phyloP scores from a whole-genome alignment of 768 basidiomycete species.

The Exidia glandulosa region DNA sequence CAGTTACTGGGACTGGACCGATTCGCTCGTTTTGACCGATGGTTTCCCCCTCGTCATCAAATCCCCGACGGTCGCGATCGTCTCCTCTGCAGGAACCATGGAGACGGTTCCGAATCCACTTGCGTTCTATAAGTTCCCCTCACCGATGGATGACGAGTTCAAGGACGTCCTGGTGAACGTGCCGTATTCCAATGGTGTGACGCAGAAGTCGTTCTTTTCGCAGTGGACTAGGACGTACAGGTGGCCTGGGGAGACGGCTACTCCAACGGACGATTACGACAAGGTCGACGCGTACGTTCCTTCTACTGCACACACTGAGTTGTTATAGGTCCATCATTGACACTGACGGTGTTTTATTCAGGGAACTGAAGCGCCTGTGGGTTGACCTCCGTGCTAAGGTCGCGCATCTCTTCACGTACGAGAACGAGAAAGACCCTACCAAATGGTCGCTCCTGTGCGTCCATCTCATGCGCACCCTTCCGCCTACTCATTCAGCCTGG shows the following conservation, averaged over 20 bases:
- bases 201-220: not conserved
- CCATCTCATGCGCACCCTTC: constrained; percentile 9
- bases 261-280: constrained; percentile 16
- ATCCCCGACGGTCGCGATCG: not conserved
- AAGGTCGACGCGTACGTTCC: constrained; percentile 11
- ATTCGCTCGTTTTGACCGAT: not conserved
- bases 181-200: not conserved
- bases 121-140: constrained; percentile 12
- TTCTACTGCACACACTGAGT: constrained; percentile 3
- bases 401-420: constrained; percentile 1
- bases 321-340: no score
- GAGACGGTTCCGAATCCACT: constrained; percentile 17
- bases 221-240: constrained; percentile 11
- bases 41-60: not conserved
- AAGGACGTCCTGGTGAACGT: not conserved
- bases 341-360: not conserved
- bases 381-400: constrained; percentile 19
- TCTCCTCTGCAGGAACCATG: constrained; percentile 13
- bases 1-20: constrained; percentile 4
- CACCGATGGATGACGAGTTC: not conserved
- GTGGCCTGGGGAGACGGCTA: constrained; percentile 16
- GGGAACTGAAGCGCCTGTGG: not conserved
- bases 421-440: not conserved
- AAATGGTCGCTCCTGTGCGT: constrained; percentile 23
- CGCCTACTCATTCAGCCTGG: constrained; percentile 6